Evolutionary conservation across 768 basidiomycete species (phyloP), one percentile per base, ranked within the genome.

Genomic region (Lactarius vividus): DNA sequence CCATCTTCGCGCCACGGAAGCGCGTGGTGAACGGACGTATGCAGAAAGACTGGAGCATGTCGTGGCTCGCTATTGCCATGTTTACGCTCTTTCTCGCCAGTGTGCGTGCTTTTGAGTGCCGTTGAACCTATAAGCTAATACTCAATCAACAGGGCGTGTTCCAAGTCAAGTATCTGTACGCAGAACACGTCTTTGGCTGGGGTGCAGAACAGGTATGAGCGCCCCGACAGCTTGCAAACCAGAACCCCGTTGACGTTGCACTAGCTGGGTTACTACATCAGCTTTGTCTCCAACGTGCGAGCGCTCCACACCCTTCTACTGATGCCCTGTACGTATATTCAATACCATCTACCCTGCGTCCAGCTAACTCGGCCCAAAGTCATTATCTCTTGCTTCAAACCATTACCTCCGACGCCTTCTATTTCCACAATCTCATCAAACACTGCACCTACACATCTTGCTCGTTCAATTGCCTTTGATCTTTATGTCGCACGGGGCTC

Each of bases 81-180:
- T 90, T 92, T 72, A 73, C 81, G 13, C 85, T 88, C 74, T 74
- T 87, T 39, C 79, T 92, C 37, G 84, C 91, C 2, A 82, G 82
- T 57, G 89, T 91, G 73, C 71, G 86, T 77, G n/a, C 29, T 49
- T 6, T 55, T n/a, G 2, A n/a, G 44, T 52, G 9, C 7, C 46
- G 20, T 26, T 42, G 20, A 57, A n/a, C 55, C 64, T 31, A 53
- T 57, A 70, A 2, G 16, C 65, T 52, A 54, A 61, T 40, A 18
- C 20, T 16, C 28, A 29, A 52, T 16, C n/a, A 13, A 4, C 64
- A 88, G 83, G 91, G 89, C 20, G 75, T 92, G 1, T 88, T 86
- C 74, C 86, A 85, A 60, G 79, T 88, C 65, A 93, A 92, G 74
- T 92, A 91, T 69, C 76, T 92, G 40, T 94, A 92, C 67, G 90